Evolutionary conservation across 805 yeast species (phyloP).

Genomic region (Lipomyces yamanashiensis): DNA sequence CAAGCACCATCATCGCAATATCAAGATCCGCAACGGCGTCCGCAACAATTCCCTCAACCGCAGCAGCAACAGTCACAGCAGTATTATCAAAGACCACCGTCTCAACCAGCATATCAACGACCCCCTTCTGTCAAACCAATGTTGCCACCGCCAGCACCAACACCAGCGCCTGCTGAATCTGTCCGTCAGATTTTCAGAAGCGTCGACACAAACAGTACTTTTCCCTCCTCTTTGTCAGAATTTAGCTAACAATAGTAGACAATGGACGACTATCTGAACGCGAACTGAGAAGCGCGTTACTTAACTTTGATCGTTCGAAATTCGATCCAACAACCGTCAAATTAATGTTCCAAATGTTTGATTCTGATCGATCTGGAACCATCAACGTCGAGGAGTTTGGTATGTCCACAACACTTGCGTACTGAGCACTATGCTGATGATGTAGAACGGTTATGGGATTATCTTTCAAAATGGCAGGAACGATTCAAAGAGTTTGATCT

Average conservation of each 20-base stretch:
- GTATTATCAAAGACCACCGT: background rate
- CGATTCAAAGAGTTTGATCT: conserved; percentile 65
- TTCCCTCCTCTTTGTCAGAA: no score
- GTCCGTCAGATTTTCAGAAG: conserved; percentile 36
- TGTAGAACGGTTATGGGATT: conserved; percentile 62
- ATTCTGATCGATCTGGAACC: conserved; percentile 45
- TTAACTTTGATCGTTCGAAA: conserved; percentile 66
- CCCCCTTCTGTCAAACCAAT: background rate
- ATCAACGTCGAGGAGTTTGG: conserved; percentile 62
- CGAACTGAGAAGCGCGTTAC: conserved; percentile 63
- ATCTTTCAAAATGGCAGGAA: conserved; percentile 67
- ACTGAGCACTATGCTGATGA: background rate
- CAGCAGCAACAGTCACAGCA: background rate
- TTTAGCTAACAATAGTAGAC: background rate
- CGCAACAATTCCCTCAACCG: background rate
- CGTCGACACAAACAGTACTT: conserved; percentile 35
- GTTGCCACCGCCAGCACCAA: conserved; percentile 22
- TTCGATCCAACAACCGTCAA: conserved; percentile 64
- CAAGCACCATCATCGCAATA: background rate
- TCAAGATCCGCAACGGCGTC: conserved; percentile 20
- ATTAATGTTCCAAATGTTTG: conserved; percentile 54
- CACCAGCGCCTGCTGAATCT: conserved; percentile 22
- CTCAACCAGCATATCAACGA: conserved; percentile 4
- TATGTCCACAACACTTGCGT: conserved; percentile 35
- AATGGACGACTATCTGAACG: conserved; percentile 51